Evolutionary conservation across 768 basidiomycete species (phyloP), one percentile per base, ranked within the genome.

Genomic region (Calocera cornea): DNA sequence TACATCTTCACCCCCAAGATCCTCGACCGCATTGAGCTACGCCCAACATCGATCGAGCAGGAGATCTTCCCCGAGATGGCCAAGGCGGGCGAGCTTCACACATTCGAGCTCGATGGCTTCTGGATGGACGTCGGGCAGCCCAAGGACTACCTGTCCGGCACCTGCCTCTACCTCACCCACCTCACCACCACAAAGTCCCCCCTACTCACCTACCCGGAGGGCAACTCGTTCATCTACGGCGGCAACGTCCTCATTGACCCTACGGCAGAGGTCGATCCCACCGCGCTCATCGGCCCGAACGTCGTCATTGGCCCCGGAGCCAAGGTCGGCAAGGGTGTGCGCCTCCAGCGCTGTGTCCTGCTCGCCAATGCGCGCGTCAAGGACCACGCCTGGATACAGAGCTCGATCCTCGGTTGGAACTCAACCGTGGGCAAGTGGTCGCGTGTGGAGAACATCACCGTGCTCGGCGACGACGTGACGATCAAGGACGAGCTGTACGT

Each of bases 51-150:
- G 65, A 80, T 80, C 73, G 80, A 80, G 73, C 77, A 76, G 72
- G 80, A 80, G 71, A 75, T 78, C 69, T 80, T 80, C 80, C 80
- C 80, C 38, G 74, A 72, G 31, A 78, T 80, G 66, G 79, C 77
- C 36, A 72, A 72, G 33, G 80, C 80, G 69, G 70, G 72, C 34
- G 79, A 80, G 73, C 75, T 80, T 17, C 80, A 80, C 73, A 76
- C 77, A n/a, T 79, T 76, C 74, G 80, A 80, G 72, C 75, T 80
- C 41, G 73, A 76, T 36, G 80, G 80, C 31, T 79, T 79, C 77
- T 80, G 80, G 80, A 79, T 79, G 79, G 80, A 80, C 71, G 76
- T 80, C 41, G 80, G 80, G 68, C 80, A 80, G 73, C 80, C 80
- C 64, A 80, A 80, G 72, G 72, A 71, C 67, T 70, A 70, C 72